Percentiles rank a stretch among this genome's conserved stretches.
Conservation (phyloP, 257 asterid species). For the Solanum neorickii region DNA sequence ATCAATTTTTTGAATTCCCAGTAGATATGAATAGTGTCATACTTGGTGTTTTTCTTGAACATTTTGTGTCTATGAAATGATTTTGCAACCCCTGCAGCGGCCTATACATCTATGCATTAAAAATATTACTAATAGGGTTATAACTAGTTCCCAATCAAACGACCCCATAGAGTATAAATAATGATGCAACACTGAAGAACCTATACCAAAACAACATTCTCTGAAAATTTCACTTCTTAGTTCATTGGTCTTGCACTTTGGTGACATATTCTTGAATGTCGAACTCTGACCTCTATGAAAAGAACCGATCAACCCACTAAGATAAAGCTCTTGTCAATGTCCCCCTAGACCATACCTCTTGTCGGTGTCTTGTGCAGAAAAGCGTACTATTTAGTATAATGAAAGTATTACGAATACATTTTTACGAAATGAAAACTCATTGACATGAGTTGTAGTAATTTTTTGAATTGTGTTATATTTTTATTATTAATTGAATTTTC, state of each 20-base stretch:
- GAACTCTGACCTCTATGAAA: background rate
- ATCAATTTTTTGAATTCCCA: background rate
- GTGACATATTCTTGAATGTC: background rate
- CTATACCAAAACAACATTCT: background rate
- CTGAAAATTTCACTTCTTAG: background rate
- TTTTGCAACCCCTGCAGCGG: background rate
- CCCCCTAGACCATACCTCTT: background rate
- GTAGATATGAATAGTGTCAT: background rate
- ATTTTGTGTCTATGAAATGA: background rate
- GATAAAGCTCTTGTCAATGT: background rate
- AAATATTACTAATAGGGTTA: background rate
- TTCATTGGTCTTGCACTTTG: background rate
- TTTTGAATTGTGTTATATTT: background rate
- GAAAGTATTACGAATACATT: background rate
- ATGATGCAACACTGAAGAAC: background rate
- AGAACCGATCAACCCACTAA: background rate
- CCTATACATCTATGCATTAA: background rate
- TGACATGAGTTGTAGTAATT: background rate
- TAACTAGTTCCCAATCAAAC: too few relatives aligned
- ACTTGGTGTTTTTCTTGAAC: background rate
- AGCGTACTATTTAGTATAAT: background rate
- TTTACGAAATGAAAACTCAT: background rate
- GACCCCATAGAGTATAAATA: background rate
- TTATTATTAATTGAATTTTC: background rate
- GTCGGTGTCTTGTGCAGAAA: background rate